Base-by-base conservation (phyloP, 768 basidiomycete genomes). In the Agrocybe pediades region DNA sequence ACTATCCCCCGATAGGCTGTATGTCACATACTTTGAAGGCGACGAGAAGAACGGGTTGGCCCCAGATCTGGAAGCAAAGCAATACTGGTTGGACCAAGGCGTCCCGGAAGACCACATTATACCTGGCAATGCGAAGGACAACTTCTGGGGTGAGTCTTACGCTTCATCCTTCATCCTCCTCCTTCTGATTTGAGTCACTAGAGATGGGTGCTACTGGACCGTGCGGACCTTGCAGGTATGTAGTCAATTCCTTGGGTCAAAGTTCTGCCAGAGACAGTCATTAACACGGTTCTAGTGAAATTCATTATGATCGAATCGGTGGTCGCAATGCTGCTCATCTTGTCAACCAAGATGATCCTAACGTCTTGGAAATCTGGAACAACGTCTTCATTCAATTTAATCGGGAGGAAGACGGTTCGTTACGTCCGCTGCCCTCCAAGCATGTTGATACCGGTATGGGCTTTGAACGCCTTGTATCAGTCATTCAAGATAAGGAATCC, bases 391-490 rank as follows among this genome's bases (percentile, higher is more conserved):
- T 99, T 66, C 95, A 98, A 65, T 99, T 90, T 77, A 98, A 99
- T 68, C 90, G 97, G 43, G 96, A 98, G 70, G 82, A 85, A 41
- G 90, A 95, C 53, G 89, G 90, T 36, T 84, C 86, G 17, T 81
- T 99, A 15, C 85, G 82, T 48, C 55, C 82, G 1, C 81, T 99
- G 13, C 97, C 97, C 21, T 84, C 87, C 26, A 94, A 95, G 71
- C 97, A 99, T 63, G 91, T 99, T 57, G 97, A 99, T 68, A 99
- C 97, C 6, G 97, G 97, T 46, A 95, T 99, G 95, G 97, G 97
- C 40, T 99, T 97, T 70, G 97, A 99, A 70, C 92, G 97, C 48
- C 79, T 99, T 24, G 97, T 99, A 23, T 97, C 95, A 15, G 87
- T 90, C 36, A 77, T 98, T 7, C 97, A 99, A 68, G 85, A 93